These are phyloP conservation scores for Backusella psychrophila DNA, from an alignment of 192 early-diverging fungal genomes.

Conservation along the genomic window DNA sequence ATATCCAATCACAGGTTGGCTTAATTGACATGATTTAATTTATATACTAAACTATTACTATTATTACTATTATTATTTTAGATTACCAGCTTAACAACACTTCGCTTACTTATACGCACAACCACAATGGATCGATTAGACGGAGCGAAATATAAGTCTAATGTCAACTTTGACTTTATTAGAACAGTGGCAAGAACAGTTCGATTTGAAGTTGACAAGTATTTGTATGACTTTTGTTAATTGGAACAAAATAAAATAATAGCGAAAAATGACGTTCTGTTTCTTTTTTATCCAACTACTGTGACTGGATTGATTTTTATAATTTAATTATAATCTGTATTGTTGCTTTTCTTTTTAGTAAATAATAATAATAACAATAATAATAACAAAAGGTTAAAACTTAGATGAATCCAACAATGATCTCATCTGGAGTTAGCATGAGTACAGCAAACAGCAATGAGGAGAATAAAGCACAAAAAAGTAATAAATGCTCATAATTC, in stretches of 20 bases:
- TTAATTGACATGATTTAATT: too few species aligned
- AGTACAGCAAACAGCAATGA: background rate
- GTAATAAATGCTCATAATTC: background rate
- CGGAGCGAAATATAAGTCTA: slow-evolving; percentile 84
- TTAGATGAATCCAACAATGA: slow-evolving; percentile 1
- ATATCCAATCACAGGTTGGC: slow-evolving; percentile 64
- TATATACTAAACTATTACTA: background rate
- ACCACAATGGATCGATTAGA: slow-evolving; percentile 77
- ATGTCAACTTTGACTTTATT: slow-evolving; percentile 81
- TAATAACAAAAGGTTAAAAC: background rate
- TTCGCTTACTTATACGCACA: slow-evolving; percentile 73
- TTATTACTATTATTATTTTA: slow-evolving; percentile 35
- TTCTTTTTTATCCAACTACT: background rate
- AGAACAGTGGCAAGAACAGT: slow-evolving; percentile 69
- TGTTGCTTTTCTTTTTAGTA: background rate
- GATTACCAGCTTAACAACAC: slow-evolving; percentile 80
- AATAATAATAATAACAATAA: background rate
- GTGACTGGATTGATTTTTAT: background rate
- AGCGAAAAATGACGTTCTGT: background rate
- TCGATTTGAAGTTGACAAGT: slow-evolving; percentile 85
- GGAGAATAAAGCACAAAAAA: background rate
- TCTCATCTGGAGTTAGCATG: background rate
- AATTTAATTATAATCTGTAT: background rate
- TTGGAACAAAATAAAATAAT: background rate
- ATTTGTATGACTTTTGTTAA: slow-evolving; percentile 61